A percentile compares a stretch with the other conserved stretches of the same genome.
Conservation (phyloP, 441 rosid genomes). For the Syzygium malaccense region DNA sequence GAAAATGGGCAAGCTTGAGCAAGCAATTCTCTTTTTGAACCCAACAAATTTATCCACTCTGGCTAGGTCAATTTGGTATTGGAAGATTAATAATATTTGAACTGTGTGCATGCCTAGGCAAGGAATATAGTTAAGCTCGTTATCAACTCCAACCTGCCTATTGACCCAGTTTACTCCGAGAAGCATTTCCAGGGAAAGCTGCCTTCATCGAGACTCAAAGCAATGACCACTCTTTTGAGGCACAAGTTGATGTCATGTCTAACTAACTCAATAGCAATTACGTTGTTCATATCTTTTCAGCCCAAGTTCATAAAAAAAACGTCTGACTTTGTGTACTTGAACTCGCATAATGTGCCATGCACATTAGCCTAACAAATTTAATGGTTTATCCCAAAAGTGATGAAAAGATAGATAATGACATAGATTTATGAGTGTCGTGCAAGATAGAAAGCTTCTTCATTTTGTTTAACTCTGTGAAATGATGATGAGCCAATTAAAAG, state of each 20-base stretch:
- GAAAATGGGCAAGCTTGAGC: neutral
- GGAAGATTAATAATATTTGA: neutral
- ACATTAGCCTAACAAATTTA: neutral
- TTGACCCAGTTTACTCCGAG: neutral
- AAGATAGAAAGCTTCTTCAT: neutral
- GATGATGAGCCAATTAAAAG: neutral
- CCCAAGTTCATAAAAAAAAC: neutral
- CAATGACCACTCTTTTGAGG: neutral
- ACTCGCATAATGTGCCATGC: neutral
- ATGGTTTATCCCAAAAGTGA: neutral
- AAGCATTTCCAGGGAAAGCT: neutral
- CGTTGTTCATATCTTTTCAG: neutral
- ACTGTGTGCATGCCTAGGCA: neutral
- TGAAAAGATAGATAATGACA: neutral
- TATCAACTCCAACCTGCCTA: neutral
- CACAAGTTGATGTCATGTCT: neutral
- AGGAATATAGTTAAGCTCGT: neutral
- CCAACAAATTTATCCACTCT: neutral
- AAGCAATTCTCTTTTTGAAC: neutral
- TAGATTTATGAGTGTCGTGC: neutral
- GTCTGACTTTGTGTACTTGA: neutral
- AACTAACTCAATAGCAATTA: neutral
- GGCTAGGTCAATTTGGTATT: neutral
- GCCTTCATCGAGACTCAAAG: neutral
- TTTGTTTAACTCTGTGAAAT: neutral